Conservation (phyloP, 768 basidiomycete genomes). For the Mycena indigotica region DNA sequence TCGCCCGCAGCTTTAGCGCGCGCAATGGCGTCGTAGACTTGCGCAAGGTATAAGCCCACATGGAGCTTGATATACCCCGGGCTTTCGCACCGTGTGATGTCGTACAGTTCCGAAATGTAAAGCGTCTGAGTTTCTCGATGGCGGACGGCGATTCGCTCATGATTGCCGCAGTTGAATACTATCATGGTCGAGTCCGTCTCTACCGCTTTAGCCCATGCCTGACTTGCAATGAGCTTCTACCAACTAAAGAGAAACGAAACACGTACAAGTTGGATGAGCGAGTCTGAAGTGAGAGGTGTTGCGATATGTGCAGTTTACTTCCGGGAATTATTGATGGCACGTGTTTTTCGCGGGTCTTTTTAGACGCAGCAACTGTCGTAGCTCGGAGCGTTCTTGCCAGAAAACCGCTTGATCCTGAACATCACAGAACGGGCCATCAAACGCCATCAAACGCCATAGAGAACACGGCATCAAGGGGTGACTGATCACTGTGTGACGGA, state of each 20-base stretch:
- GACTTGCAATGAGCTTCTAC: not conserved
- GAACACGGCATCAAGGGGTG: no score
- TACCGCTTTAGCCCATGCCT: not conserved
- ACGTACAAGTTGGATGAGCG: not conserved
- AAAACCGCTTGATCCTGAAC: no score
- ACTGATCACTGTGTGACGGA: no score
- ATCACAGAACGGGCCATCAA: no score
- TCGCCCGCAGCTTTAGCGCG: not conserved
- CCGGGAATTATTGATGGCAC: no score
- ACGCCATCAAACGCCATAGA: no score
- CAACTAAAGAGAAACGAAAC: not conserved
- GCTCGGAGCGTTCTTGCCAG: no score
- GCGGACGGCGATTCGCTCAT: conserved; percentile 18
- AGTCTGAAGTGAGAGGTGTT: not conserved
- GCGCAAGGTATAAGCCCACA: not conserved
- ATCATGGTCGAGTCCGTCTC: conserved; percentile 8
- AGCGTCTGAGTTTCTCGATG: conserved; percentile 20
- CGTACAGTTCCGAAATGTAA: conserved; percentile 16
- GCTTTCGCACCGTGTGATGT: not conserved
- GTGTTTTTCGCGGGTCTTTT: no score
- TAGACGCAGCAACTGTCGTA: no score
- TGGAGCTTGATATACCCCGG: not conserved
- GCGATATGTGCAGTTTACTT: not conserved
- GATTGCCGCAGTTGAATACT: conserved; percentile 10
- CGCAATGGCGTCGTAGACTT: not conserved